phyloP scores from a whole-genome alignment of 345 rosid genomes.

The Eucalyptus marginata region DNA sequence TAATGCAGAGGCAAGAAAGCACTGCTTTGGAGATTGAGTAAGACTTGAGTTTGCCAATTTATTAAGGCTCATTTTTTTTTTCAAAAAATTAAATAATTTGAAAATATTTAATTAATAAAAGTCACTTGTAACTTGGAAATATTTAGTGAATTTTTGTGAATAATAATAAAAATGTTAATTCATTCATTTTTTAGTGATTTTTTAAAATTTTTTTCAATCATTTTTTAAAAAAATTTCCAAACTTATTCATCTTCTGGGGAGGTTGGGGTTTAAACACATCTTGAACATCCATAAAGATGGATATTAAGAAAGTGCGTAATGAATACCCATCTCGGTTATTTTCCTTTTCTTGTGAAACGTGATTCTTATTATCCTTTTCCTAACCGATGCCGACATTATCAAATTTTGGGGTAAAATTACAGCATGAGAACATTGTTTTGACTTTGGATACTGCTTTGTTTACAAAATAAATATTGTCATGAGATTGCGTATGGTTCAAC shows the following conservation, averaged over 20 bases:
- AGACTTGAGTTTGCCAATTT: not conserved
- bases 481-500: fast-evolving
- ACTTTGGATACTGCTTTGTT: no score
- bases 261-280: fast-evolving
- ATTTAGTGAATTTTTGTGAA: not conserved
- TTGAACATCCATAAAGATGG: fast-evolving
- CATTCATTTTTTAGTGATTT: not conserved
- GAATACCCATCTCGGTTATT: not conserved
- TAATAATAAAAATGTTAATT: fast-evolving
- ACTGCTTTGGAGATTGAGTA: not conserved
- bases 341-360: not conserved
- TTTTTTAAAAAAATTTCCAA: fast-evolving
- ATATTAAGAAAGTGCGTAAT: not conserved
- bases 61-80: not conserved
- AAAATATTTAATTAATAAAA: not conserved
- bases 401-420: not conserved
- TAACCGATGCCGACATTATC: fast-evolving
- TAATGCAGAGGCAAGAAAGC: not conserved
- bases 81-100: not conserved
- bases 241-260: fast-evolving
- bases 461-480: no score
- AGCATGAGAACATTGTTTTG: not conserved
- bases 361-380: not conserved
- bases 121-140: not conserved
- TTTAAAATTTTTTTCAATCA: no score